These are phyloP conservation scores for Wickerhamomyces pijperi DNA, from an alignment of 805 yeast genomes.

Conservation along the genomic window DNA sequence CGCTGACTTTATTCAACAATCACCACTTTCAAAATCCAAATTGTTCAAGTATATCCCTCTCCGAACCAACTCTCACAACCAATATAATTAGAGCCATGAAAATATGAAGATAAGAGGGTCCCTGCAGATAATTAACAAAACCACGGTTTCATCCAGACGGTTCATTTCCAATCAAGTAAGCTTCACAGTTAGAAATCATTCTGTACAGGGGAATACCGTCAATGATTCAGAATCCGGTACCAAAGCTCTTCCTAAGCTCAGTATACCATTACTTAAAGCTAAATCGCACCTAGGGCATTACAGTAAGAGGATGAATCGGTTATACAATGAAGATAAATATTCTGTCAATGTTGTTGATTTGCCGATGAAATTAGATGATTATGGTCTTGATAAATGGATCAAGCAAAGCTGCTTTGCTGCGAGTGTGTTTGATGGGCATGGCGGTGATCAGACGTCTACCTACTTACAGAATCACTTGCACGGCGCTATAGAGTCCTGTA, in stretches of 20 bases:
- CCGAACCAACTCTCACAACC: too few species aligned
- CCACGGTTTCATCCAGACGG: constrained; percentile 1
- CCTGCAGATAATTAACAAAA: too few species aligned
- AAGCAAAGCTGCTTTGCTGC: constrained; percentile 44
- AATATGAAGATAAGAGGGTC: background rate
- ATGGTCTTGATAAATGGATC: constrained; percentile 12
- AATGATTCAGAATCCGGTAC: too few species aligned
- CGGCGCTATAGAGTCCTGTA: constrained; percentile 35
- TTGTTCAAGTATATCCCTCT: too few species aligned
- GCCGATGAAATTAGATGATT: constrained; percentile 22
- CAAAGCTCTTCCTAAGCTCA: constrained; percentile 8
- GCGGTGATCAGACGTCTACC: constrained; percentile 66
- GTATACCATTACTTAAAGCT: constrained; percentile 31
- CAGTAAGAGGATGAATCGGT: constrained; percentile 63
- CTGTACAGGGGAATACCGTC: too few species aligned
- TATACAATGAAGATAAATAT: constrained; percentile 73
- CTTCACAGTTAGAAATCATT: constrained; percentile 10
- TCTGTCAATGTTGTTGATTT: constrained; percentile 50
- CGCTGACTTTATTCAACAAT: too few species aligned
- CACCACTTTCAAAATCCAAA: too few species aligned
- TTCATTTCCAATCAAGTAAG: constrained; percentile 13
- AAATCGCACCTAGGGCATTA: constrained; percentile 65
- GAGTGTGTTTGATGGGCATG: constrained; percentile 90
- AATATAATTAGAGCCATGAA: too few species aligned
- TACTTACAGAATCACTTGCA: constrained; percentile 47